A percentile compares a stretch with the other conserved stretches of the same genome.
phyloP scores from a whole-genome alignment of 2,329 filamentous ascomycete species.

The Clathrospora elynae region DNA sequence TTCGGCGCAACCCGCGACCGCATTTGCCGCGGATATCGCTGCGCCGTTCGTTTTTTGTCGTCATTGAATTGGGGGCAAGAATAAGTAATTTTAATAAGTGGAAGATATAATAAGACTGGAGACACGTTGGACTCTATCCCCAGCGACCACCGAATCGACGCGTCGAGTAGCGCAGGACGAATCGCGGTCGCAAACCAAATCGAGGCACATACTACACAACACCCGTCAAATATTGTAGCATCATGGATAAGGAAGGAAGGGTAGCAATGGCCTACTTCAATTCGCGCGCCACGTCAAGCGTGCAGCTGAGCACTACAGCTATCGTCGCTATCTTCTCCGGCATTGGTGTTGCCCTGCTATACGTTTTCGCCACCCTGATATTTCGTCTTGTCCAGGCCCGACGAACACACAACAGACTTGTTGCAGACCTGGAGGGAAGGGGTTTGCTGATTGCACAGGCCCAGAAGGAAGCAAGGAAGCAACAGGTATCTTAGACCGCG shows the following conservation, averaged over 20 bases:
- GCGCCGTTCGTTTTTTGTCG: conserved; percentile 23
- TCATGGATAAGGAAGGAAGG: neutral
- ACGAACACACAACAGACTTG: conserved; percentile 36
- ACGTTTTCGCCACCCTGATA: conserved; percentile 30
- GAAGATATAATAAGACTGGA: conserved; percentile 17
- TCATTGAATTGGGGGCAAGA: conserved; percentile 3
- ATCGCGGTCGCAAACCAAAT: neutral
- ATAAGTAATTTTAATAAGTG: conserved; percentile 20
- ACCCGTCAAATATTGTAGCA: neutral
- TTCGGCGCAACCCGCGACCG: conserved; percentile 20
- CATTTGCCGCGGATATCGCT: conserved; percentile 24
- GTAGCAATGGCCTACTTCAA: conserved; percentile 15
- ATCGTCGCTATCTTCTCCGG: conserved; percentile 33
- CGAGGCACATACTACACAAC: neutral
- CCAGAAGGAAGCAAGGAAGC: conserved; percentile 23
- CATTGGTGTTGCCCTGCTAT: conserved; percentile 34
- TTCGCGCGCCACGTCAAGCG: conserved; percentile 14
- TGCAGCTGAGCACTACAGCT: conserved; percentile 30
- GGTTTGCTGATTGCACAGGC: conserved; percentile 35
- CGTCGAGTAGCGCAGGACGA: neutral
- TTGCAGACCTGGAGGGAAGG: conserved; percentile 43
- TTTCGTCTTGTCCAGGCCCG: conserved; percentile 36
- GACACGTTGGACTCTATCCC: neutral
- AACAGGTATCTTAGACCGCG: conserved; percentile 36
- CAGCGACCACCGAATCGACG: neutral